These are phyloP conservation scores for Candida vartiovaarae DNA, from an alignment of 805 yeast species.

Conservation along the genomic window DNA sequence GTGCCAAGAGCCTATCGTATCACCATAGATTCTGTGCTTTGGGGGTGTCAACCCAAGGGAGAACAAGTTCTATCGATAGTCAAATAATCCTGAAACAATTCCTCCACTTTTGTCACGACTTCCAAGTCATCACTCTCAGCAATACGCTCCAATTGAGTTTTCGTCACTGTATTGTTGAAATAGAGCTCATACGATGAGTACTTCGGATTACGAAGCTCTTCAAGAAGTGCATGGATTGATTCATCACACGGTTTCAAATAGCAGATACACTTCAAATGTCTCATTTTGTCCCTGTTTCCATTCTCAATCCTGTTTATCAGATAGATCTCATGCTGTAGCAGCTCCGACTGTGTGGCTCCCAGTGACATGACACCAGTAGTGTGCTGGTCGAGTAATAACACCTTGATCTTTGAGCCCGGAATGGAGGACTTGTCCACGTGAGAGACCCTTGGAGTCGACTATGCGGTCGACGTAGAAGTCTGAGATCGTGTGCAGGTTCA, in stretches of 20 bases:
- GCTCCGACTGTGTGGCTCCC: conserved; percentile 80
- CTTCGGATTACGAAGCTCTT: conserved; percentile 72
- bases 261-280: conserved; percentile 75
- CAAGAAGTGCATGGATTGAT: conserved; percentile 49
- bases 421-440: conserved; percentile 9
- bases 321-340: conserved; percentile 78
- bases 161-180: conserved; percentile 70
- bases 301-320: conserved; percentile 69
- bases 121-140: conserved; percentile 92
- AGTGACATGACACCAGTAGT: conserved; percentile 86
- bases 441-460: conserved; percentile 8
- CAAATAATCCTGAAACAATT: conserved; percentile 77
- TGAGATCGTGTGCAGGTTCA: conserved; percentile 43
- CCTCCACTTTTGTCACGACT: conserved; percentile 67
- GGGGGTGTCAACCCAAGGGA: conserved; percentile 27
- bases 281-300: conserved; percentile 54
- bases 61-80: conserved; percentile 67
- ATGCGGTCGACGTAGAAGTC: conserved; percentile 37
- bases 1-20: conserved; percentile 39
- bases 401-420: conserved; percentile 45
- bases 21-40: conserved; percentile 27
- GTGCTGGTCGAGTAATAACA: conserved; percentile 67
- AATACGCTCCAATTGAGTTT: conserved; percentile 72
- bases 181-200: conserved; percentile 72
- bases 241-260: conserved; percentile 69